Evolutionary conservation across 306 rosid species (phyloP).

Genomic region (Luffa aegyptiaca): DNA sequence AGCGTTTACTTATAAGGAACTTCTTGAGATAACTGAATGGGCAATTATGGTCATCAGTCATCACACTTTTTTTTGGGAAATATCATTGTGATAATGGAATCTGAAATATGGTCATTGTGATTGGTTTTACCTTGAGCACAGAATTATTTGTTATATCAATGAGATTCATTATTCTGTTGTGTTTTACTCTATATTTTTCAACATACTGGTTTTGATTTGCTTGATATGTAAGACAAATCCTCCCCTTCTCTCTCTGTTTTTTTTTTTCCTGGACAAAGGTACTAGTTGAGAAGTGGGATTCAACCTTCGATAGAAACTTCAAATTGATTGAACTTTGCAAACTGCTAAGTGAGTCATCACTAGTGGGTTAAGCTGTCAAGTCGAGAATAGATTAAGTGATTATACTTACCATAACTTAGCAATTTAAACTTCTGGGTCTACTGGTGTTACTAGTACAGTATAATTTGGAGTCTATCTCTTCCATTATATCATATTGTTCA

Average conservation of each 20-base stretch:
- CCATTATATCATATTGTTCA: neutral
- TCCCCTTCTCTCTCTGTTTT: neutral
- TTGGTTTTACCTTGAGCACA: neutral
- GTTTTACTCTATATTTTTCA: neutral
- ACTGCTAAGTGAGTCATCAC: neutral
- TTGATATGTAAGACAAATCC: neutral
- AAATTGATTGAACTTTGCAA: neutral
- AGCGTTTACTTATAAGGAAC: neutral
- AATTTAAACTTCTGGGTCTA: neutral
- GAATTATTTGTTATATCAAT: neutral
- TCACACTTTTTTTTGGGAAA: neutral
- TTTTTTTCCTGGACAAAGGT: neutral
- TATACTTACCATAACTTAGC: neutral
- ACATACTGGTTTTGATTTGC: neutral
- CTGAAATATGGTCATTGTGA: neutral
- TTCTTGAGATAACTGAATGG: neutral
- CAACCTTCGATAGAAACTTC: neutral
- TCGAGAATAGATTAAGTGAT: neutral
- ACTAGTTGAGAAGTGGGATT: neutral
- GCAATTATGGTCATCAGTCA: neutral
- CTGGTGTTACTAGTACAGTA: neutral
- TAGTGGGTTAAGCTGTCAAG: neutral
- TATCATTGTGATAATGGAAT: neutral
- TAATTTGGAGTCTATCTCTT: neutral
- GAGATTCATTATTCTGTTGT: neutral